phyloP scores from a whole-genome alignment of 768 basidiomycete species.

The Pleurotus ostreatus region DNA sequence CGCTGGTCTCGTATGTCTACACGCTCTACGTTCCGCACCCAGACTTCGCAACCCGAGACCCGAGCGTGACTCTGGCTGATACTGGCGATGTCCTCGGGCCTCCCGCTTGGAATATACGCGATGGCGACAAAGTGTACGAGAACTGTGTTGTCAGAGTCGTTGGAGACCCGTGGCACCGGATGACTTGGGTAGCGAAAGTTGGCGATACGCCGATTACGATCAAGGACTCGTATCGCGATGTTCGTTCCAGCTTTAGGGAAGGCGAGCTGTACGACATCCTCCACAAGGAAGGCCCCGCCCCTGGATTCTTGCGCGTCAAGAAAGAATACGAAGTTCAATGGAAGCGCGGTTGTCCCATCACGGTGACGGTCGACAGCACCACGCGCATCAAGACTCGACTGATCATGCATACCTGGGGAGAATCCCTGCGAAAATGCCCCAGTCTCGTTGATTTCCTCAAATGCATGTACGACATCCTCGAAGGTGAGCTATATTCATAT shows the following conservation, averaged over 20 bases:
- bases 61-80: conserved; percentile 3
- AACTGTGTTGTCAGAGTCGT: conserved; percentile 5
- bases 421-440: background rate
- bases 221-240: background rate
- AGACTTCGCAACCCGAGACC: background rate
- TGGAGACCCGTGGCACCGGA: conserved; percentile 5
- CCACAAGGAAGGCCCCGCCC: too few species aligned
- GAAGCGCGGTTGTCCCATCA: background rate
- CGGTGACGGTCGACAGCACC: background rate
- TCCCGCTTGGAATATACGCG: conserved; percentile 6
- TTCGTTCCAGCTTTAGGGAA: background rate
- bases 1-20: conserved; percentile 6
- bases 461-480: conserved; percentile 1
- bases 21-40: conserved; percentile 6
- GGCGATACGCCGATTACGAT: background rate
- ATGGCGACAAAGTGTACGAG: background rate
- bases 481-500: background rate
- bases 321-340: too few species aligned
- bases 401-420: background rate
- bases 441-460: background rate
- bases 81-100: background rate
- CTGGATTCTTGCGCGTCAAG: too few species aligned
- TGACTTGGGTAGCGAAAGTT: conserved; percentile 1
- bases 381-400: background rate
- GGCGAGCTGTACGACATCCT: background rate